A percentile compares a stretch with the other conserved stretches of the same genome.
Conservation (phyloP, 1,139 yeast genomes). For the Pichia inconspicua region DNA sequence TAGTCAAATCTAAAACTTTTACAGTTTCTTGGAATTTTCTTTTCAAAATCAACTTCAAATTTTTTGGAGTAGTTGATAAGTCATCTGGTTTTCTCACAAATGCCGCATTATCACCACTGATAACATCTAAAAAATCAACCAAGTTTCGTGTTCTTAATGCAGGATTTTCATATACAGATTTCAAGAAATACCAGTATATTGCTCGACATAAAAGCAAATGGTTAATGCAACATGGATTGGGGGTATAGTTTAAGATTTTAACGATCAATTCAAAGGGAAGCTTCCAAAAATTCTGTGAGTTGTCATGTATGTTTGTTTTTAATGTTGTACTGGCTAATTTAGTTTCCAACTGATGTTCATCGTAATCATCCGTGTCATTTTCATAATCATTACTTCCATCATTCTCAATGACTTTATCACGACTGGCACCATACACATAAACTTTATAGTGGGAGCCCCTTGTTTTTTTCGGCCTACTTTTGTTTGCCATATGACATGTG, state of each 20-base stretch:
- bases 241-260: slow-evolving; percentile 40
- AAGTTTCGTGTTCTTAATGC: slow-evolving; percentile 59
- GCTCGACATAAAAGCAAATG: slow-evolving; percentile 53
- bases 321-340: background rate
- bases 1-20: slow-evolving; percentile 56
- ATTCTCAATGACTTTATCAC: background rate
- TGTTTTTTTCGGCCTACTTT: slow-evolving; percentile 74
- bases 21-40: slow-evolving; percentile 31
- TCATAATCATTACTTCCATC: background rate
- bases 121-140: slow-evolving; percentile 53
- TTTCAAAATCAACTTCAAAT: slow-evolving; percentile 7
- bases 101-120: slow-evolving; percentile 18
- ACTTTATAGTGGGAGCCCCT: slow-evolving; percentile 64
- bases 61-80: background rate
- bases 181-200: slow-evolving; percentile 53
- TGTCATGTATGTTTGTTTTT: background rate
- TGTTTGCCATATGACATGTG: slow-evolving; percentile 57
- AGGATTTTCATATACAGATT: slow-evolving; percentile 60
- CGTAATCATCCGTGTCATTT: background rate
- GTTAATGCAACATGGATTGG: slow-evolving; percentile 38
- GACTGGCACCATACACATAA: slow-evolving; percentile 53
- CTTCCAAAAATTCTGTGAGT: slow-evolving; percentile 19
- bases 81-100: slow-evolving; percentile 8
- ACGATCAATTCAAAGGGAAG: slow-evolving; percentile 58
- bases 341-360: background rate